Percentiles rank a stretch among this genome's conserved stretches.
Conservation (phyloP, 768 basidiomycete species). For the Fistulinella prunicolor region DNA sequence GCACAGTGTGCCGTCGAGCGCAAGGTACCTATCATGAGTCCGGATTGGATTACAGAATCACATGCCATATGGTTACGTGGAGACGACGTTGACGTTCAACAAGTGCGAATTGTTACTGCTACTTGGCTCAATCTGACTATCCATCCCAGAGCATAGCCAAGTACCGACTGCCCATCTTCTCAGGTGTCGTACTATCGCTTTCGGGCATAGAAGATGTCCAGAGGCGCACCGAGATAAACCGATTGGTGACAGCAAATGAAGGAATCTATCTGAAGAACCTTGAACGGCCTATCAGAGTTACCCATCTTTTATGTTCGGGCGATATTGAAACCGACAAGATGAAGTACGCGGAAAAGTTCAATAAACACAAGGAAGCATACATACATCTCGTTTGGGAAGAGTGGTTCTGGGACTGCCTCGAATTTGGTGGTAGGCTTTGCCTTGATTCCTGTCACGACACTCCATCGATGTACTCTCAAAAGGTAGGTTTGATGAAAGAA, state of each 20-base stretch:
- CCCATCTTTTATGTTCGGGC: conserved; percentile 79
- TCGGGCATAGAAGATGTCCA: conserved; percentile 71
- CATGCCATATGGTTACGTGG: conserved; percentile 76
- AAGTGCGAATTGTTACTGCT: conserved; percentile 40
- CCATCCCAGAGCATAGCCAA: conserved; percentile 48
- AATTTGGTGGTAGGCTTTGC: conserved; percentile 55
- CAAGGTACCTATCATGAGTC: conserved; percentile 73
- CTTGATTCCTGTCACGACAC: neutral
- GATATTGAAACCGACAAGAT: conserved; percentile 72
- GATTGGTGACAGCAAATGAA: conserved; percentile 53
- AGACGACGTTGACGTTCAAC: conserved; percentile 67
- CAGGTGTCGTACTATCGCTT: conserved; percentile 62
- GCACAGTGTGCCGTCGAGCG: conserved; percentile 77
- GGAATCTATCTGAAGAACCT: conserved; percentile 75
- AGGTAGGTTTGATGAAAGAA: conserved; percentile 65
- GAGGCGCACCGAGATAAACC: conserved; percentile 61
- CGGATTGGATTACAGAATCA: conserved; percentile 73
- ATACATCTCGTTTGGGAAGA: conserved; percentile 90
- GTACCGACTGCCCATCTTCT: conserved; percentile 73
- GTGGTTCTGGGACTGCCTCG: conserved; percentile 93
- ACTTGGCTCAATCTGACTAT: neutral
- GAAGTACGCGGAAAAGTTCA: conserved; percentile 73
- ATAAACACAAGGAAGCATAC: conserved; percentile 61
- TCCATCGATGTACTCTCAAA: conserved; percentile 1
- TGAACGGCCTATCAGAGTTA: conserved; percentile 74